phyloP scores from a whole-genome alignment of 129 eudicot species.

The Deinandra increscens region DNA sequence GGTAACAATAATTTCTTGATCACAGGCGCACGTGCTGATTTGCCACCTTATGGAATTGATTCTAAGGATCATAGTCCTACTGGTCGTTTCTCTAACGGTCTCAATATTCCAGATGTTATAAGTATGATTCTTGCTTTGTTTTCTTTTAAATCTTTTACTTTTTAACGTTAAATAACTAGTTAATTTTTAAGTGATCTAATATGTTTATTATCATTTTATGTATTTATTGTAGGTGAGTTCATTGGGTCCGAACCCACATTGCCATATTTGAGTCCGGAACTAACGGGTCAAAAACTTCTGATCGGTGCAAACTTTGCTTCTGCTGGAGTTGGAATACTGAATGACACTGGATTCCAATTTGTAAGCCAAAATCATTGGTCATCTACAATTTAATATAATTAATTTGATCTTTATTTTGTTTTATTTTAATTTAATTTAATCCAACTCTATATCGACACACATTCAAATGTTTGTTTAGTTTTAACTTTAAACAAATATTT shows the following conservation, averaged over 20 bases:
- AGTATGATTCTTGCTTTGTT: slow-evolving; percentile 34
- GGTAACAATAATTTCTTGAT: slow-evolving; percentile 53
- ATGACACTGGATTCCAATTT: slow-evolving; percentile 50
- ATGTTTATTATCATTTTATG: background rate
- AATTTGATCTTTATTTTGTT: too few species aligned
- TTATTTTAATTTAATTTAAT: too few species aligned
- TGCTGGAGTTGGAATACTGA: slow-evolving; percentile 42
- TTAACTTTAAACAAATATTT: too few species aligned
- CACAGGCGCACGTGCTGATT: slow-evolving; percentile 50
- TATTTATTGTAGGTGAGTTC: slow-evolving; percentile 31
- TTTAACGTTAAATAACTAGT: background rate
- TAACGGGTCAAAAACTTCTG: slow-evolving; percentile 35
- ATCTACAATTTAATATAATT: too few species aligned
- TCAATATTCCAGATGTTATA: slow-evolving; percentile 53
- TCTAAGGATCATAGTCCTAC: slow-evolving; percentile 41
- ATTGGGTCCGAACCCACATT: slow-evolving; percentile 42
- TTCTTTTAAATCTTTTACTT: background rate
- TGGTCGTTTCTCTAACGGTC: slow-evolving; percentile 62
- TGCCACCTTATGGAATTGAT: slow-evolving; percentile 56
- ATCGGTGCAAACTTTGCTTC: slow-evolving; percentile 59
- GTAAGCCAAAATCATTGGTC: slow-evolving; percentile 25
- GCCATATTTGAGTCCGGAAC: slow-evolving; percentile 42
- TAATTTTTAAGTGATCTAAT: too few species aligned
- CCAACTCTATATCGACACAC: too few species aligned
- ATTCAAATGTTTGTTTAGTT: too few species aligned